Percentiles rank a stretch among this genome's conserved stretches.
phyloP scores from a whole-genome alignment of 495 filamentous ascomycete species.

The Xylona heveae region DNA sequence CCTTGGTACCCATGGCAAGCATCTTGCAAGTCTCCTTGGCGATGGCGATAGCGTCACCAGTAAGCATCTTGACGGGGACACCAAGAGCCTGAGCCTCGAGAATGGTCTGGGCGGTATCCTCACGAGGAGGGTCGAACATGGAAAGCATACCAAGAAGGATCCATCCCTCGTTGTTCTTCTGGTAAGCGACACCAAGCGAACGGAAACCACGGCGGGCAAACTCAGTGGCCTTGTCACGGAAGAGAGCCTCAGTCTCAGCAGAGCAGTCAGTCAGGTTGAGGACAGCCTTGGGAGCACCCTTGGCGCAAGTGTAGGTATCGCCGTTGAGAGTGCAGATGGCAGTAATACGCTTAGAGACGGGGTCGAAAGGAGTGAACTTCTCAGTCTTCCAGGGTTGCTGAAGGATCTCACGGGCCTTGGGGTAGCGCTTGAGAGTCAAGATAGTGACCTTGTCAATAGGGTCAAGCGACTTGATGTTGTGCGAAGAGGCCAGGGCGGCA shows the following conservation, averaged over 20 bases:
- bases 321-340: conserved; percentile 42
- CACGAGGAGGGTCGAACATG: conserved; percentile 61
- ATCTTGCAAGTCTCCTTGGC: conserved; percentile 69
- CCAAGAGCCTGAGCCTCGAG: conserved; percentile 55
- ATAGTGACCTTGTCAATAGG: conserved; percentile 62
- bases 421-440: conserved; percentile 50
- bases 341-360: conserved; percentile 60
- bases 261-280: conserved; percentile 43
- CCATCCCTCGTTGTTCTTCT: conserved; percentile 25
- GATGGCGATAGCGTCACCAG: conserved; percentile 61
- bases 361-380: conserved; percentile 61
- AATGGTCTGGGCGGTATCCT: conserved; percentile 60
- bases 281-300: conserved; percentile 57
- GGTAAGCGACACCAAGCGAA: too few species aligned
- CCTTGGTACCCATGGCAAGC: conserved; percentile 55
- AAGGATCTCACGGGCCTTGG: conserved; percentile 49
- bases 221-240: conserved; percentile 47
- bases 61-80: conserved; percentile 62
- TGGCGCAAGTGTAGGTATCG: conserved; percentile 44
- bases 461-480: conserved; percentile 58
- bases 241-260: conserved; percentile 37
- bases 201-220: too few species aligned
- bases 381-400: conserved; percentile 49
- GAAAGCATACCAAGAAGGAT: conserved; percentile 53
- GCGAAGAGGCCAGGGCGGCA: conserved; percentile 50